Percentiles rank a stretch among this genome's conserved stretches.
Evolutionary conservation across 1,139 yeast species (phyloP).

Genomic region (Candida tropicalis): DNA sequence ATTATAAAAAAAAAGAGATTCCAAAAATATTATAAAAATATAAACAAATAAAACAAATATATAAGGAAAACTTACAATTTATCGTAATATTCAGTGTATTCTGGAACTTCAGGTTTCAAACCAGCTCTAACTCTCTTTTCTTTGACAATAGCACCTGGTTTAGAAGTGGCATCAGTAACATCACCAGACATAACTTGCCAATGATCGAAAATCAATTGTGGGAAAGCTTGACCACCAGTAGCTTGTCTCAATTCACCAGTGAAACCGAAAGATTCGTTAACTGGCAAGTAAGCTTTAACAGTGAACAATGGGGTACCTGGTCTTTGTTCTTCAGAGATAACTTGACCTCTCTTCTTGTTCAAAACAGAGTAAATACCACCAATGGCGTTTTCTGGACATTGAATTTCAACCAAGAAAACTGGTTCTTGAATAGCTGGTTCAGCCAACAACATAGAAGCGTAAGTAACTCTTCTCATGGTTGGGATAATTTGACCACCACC

Average conservation of each 20-base stretch:
- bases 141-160: conserved; percentile 91
- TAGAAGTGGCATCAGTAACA: conserved; percentile 87
- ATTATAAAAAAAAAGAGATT: background rate
- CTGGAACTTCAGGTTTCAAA: conserved; percentile 96
- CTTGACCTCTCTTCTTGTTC: conserved; percentile 99
- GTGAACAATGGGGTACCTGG: conserved; percentile 99
- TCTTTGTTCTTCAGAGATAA: conserved; percentile 97
- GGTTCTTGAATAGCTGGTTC: conserved; percentile 99
- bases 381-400: conserved; percentile 99
- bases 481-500: conserved; percentile 99
- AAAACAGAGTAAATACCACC: conserved; percentile 99
- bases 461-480: conserved; percentile 99
- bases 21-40: background rate
- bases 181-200: conserved; percentile 92
- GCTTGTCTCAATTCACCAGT: conserved; percentile 99
- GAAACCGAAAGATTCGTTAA: conserved; percentile 99
- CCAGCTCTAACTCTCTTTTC: conserved; percentile 97
- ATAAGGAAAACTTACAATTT: conserved; percentile 68
- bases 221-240: conserved; percentile 99
- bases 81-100: conserved; percentile 99
- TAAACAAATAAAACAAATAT: conserved; percentile 1
- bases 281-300: conserved; percentile 99
- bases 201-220: conserved; percentile 99
- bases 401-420: conserved; percentile 98
- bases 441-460: conserved; percentile 97